Evolutionary conservation across 495 filamentous ascomycete species (phyloP).

Genomic region (Podospora fimiseda): DNA sequence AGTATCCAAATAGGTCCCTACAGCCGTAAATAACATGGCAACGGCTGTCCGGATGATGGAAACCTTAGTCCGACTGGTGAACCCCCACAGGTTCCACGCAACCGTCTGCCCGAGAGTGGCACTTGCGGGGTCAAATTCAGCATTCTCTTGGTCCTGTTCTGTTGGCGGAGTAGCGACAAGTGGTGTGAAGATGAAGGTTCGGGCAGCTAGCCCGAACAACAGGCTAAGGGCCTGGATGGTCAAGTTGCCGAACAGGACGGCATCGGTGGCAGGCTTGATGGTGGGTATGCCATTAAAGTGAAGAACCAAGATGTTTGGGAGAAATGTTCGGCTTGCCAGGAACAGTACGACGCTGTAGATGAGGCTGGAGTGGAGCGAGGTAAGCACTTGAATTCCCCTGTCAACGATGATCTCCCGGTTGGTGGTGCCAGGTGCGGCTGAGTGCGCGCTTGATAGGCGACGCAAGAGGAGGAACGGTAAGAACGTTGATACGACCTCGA

Average conservation of each 20-base stretch:
- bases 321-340: conserved; percentile 54
- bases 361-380: conserved; percentile 56
- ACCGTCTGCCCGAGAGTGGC: conserved; percentile 54
- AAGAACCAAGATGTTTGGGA: conserved; percentile 59
- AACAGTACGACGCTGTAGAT: conserved; percentile 64
- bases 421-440: conserved; percentile 49
- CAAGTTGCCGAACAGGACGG: conserved; percentile 52
- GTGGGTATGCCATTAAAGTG: conserved; percentile 64
- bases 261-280: conserved; percentile 55
- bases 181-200: conserved; percentile 69
- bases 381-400: conserved; percentile 52
- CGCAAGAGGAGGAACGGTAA: conserved; percentile 68
- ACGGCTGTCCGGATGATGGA: conserved; percentile 57
- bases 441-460: conserved; percentile 54
- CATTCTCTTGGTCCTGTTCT: conserved; percentile 28
- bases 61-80: conserved; percentile 56
- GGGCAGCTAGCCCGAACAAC: conserved; percentile 57
- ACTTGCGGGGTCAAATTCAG: conserved; percentile 46
- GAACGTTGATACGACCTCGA: conserved; percentile 60
- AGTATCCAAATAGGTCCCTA: conserved; percentile 61
- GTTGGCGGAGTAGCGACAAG: conserved; percentile 46
- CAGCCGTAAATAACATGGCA: conserved; percentile 48
- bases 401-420: conserved; percentile 69
- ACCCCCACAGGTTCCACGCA: conserved; percentile 55
- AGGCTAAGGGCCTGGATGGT: conserved; percentile 26